Percentiles rank a stretch among this genome's conserved stretches.
Conservation (phyloP, 768 basidiomycete species). For the Boletus sp. region DNA sequence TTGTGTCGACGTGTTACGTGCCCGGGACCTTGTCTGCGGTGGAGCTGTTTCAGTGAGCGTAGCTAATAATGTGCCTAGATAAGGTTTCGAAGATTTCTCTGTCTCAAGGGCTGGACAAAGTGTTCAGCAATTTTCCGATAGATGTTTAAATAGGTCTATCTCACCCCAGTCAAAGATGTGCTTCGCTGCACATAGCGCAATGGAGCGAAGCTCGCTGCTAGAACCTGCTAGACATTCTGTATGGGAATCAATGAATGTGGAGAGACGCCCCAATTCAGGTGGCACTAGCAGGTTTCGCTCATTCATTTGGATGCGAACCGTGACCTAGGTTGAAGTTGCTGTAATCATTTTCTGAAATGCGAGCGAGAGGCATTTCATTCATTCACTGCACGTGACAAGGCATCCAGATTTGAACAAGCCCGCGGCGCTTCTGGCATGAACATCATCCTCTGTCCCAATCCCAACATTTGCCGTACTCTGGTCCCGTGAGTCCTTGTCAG, state of each 20-base stretch:
- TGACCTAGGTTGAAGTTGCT: background rate
- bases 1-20: conserved; percentile 37
- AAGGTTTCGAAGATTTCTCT: conserved; percentile 61
- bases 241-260: conserved; percentile 51
- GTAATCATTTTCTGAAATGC: background rate
- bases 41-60: conserved; percentile 67
- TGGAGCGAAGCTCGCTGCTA: conserved; percentile 49
- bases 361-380: background rate
- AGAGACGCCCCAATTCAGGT: conserved; percentile 47
- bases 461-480: no score
- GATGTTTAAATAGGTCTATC: conserved; percentile 22
- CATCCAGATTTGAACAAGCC: background rate
- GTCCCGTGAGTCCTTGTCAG: no score
- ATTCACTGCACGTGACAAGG: background rate
- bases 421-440: no score
- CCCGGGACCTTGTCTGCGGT: conserved; percentile 73
- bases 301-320: conserved; percentile 10
- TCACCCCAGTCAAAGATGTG: conserved; percentile 74
- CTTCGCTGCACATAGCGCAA: conserved; percentile 69
- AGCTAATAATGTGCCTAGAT: conserved; percentile 63
- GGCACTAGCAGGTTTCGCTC: conserved; percentile 30
- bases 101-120: conserved; percentile 55
- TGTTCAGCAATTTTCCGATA: background rate
- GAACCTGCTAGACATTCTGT: conserved; percentile 58
- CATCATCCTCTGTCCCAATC: no score